Evolutionary conservation across 352 stramenopile genomes (phyloP).

Genomic region (Phytophthora fragariaefolia): DNA sequence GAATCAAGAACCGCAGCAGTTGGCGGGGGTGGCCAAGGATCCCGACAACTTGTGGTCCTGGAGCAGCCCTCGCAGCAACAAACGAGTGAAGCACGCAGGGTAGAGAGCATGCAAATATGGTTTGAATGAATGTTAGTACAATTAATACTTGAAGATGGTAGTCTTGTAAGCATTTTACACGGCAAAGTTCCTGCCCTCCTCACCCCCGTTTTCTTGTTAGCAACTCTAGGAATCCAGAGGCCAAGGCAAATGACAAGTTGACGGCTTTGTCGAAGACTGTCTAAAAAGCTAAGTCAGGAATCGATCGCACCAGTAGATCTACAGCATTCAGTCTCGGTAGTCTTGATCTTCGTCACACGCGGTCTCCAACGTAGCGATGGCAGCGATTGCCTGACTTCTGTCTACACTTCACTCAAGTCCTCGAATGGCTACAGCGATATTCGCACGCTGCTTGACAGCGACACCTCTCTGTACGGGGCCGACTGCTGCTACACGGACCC

Average conservation of each 20-base stretch:
- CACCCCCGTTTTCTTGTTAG: too few species aligned
- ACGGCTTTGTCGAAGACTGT: too few species aligned
- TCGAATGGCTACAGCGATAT: conserved; percentile 41
- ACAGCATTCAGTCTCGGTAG: too few species aligned
- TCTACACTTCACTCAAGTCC: conserved; percentile 37
- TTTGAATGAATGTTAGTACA: too few species aligned
- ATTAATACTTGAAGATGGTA: too few species aligned
- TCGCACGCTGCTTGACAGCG: conserved; percentile 36
- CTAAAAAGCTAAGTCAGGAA: too few species aligned
- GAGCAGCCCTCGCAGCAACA: conserved; percentile 28
- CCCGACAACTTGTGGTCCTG: conserved; percentile 13
- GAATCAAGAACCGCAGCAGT: conserved; percentile 39
- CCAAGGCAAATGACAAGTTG: too few species aligned
- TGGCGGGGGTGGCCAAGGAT: conserved; percentile 16
- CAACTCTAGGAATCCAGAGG: too few species aligned
- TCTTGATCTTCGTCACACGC: too few species aligned
- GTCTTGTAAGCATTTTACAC: too few species aligned
- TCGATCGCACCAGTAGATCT: too few species aligned
- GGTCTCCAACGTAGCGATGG: conserved; percentile 20
- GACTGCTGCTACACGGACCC: conserved; percentile 42
- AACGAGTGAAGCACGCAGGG: conserved; percentile 26
- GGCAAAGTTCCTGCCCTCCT: too few species aligned
- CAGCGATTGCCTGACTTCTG: conserved; percentile 25
- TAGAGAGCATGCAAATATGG: conserved; percentile 13
- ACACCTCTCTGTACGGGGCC: conserved; percentile 35